A percentile compares a stretch with the other conserved stretches of the same genome.
phyloP scores from a whole-genome alignment of 2,329 filamentous ascomycete genomes.

The Boeremia exigua region DNA sequence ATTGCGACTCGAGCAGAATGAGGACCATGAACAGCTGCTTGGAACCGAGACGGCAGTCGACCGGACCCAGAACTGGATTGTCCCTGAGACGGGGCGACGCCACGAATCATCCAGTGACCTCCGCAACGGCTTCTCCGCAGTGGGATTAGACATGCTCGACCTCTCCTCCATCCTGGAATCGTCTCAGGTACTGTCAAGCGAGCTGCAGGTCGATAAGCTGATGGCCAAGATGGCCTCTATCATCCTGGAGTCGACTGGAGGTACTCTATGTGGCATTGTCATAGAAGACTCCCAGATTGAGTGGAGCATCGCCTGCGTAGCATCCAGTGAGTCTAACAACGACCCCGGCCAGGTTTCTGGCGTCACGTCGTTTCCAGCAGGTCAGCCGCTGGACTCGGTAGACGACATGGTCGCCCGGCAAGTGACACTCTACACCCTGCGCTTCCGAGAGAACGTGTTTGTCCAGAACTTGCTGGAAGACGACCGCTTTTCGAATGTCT shows the following conservation, averaged over 20 bases:
- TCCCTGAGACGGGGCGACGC: conserved; percentile 52
- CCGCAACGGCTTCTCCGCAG: conserved; percentile 69
- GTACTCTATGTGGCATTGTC: conserved; percentile 74
- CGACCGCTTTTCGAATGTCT: conserved; percentile 79
- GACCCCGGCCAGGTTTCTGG: conserved; percentile 48
- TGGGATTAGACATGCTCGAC: conserved; percentile 79
- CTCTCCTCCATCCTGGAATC: conserved; percentile 78
- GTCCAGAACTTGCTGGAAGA: conserved; percentile 75
- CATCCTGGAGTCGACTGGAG: conserved; percentile 78
- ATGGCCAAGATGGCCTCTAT: conserved; percentile 83
- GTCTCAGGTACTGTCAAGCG: conserved; percentile 80
- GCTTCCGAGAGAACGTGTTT: conserved; percentile 78
- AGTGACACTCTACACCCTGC: conserved; percentile 76
- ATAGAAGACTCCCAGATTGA: conserved; percentile 69
- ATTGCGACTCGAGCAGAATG: conserved; percentile 54
- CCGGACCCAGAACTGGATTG: conserved; percentile 57
- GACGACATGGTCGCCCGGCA: conserved; percentile 76
- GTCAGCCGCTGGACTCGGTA: conserved; percentile 66
- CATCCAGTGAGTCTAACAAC: conserved; percentile 64
- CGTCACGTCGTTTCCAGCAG: conserved; percentile 69
- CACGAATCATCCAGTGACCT: conserved; percentile 57
- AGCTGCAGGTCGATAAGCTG: conserved; percentile 75
- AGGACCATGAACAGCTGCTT: conserved; percentile 49
- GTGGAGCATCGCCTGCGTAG: conserved; percentile 78
- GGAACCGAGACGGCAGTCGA: conserved; percentile 50